Evolutionary conservation across 2,329 filamentous ascomycete genomes (phyloP), one percentile per base, ranked within the genome.

Genomic region (Fusarium clavum): DNA sequence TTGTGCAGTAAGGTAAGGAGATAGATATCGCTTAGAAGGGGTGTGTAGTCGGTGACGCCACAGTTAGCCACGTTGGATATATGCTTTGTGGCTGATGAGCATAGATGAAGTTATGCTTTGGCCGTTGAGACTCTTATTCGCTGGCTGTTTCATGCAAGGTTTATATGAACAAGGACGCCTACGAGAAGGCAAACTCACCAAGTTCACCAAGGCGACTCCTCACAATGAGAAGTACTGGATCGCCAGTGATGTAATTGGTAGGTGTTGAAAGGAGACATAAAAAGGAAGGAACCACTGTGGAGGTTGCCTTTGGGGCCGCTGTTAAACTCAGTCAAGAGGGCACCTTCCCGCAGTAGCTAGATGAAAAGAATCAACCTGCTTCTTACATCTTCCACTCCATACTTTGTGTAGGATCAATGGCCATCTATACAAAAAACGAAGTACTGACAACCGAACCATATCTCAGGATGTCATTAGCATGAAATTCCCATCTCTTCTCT

Each of bases 1-100:
- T 65, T 60, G 55, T 49, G 49, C 38, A 57, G 12, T 38, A 43
- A 44, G 22, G 24, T 45, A 16, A 29, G 18, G 41, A 14, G 30
- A 30, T 22, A 22, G 47, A 45, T 58, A 52, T 29, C 54, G 30
- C 25, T 59, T 41, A 30, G 20, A 45, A 57, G 38, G 63, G 61
- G 67, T 38, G 57, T 34, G 49, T 56, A 16, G 13, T 24, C 6
- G 40, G 27, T 13, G 38, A 57, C 54, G 51, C 67, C 67, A 68
- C 58, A 38, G 30, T 22, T 47, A 41, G 54, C 67, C 67, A 68
- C 51, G 38, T 27, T 5, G 16, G 20, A 66, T 57, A 27, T 24
- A 46, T 34, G 27, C 16, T 25, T 3, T 22, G 56, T 43, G 56
- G 47, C 38, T 29, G 20, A 14, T 43, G 22, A 43, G 24, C 18